Evolutionary conservation across 352 stramenopile genomes (phyloP), one percentile per base, ranked within the genome.

Genomic region (Plasmopara muralis): DNA sequence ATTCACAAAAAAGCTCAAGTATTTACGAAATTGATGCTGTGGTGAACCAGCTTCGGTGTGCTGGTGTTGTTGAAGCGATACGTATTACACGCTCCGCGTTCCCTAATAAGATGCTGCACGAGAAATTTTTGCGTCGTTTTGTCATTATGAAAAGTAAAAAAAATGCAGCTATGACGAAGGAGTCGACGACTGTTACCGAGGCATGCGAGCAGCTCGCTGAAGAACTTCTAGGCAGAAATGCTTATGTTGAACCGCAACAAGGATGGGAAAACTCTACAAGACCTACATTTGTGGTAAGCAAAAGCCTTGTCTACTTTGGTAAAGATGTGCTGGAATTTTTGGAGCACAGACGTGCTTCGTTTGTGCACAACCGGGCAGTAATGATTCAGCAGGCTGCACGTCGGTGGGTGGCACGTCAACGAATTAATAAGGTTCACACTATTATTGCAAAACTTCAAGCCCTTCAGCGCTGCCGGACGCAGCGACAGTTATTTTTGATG

Each of bases 71-170:
- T 31, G 85, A 96, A 66, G 87, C 87, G 0, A 95, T 96, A 43
- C 83, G 87, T 18, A 95, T 96, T 50, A 93, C 83, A 41, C 77
- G 87, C 16, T 78, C 84, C 0, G 82, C 87, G 1, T 96, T 95
- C 57, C 87, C 87, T 3, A 96, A 96, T 77, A 97, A 98, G 46
- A 85, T 99, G 60, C 73, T 73, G 25, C 96, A 99, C 66, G 69
- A 95, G 51, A 87, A 87, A 41, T 94, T 92, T 51, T 56, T 94
- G 4, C 73, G 76, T 20, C 77, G 83, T 15, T 94, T 94, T 55
- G 78, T 91, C 20, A 64, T 90, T 45, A 74, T 93, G 64, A 77
- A 70, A 53, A 70, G 64, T 38, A 68, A 56, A 10, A 70, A 68
- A 48, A 41, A 39, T 20, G n/a, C 43, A 37, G 56, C 55, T 6